Percentiles rank a stretch among this genome's conserved stretches.
phyloP scores from a whole-genome alignment of 345 rosid genomes.

The Salix udensis region DNA sequence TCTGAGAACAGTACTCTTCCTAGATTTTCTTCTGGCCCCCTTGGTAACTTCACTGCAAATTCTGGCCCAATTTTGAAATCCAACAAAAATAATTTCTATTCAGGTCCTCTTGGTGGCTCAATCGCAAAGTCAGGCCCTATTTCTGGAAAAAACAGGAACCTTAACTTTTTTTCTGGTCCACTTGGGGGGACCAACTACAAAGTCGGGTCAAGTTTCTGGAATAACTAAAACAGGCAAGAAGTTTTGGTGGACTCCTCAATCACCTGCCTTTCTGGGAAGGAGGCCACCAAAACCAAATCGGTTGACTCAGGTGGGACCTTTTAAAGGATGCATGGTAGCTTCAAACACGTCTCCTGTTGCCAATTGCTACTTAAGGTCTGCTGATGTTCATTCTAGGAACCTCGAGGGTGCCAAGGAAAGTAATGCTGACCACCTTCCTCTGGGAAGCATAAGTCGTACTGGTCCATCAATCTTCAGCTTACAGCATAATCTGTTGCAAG shows the following conservation, averaged over 20 bases:
- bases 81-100: slow-evolving; percentile 55
- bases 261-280: slow-evolving; percentile 38
- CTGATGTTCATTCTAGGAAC: slow-evolving; percentile 26
- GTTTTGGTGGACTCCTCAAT: slow-evolving; percentile 47
- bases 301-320: slow-evolving; percentile 78
- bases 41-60: slow-evolving; percentile 42
- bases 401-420: slow-evolving; percentile 36
- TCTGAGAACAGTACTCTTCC: slow-evolving; percentile 44
- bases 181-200: slow-evolving; percentile 45
- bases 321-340: slow-evolving; percentile 64
- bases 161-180: slow-evolving; percentile 62
- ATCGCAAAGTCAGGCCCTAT: slow-evolving; percentile 47
- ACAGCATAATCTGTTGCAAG: slow-evolving; percentile 43
- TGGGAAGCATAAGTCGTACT: slow-evolving; percentile 8
- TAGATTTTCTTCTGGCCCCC: slow-evolving; percentile 81
- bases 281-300: slow-evolving; percentile 51
- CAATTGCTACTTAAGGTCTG: slow-evolving; percentile 35
- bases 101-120: slow-evolving; percentile 70
- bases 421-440: slow-evolving; percentile 25
- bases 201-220: slow-evolving; percentile 57
- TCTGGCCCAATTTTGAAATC: slow-evolving; percentile 46
- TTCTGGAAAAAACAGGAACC: slow-evolving; percentile 33
- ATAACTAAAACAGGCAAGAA: slow-evolving; percentile 46
- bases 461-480: slow-evolving; percentile 37
- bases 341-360: slow-evolving; percentile 37